Evolutionary conservation across 495 filamentous ascomycete genomes (phyloP), one percentile per base, ranked within the genome.

Genomic region (Barbatosphaeria neglecta): DNA sequence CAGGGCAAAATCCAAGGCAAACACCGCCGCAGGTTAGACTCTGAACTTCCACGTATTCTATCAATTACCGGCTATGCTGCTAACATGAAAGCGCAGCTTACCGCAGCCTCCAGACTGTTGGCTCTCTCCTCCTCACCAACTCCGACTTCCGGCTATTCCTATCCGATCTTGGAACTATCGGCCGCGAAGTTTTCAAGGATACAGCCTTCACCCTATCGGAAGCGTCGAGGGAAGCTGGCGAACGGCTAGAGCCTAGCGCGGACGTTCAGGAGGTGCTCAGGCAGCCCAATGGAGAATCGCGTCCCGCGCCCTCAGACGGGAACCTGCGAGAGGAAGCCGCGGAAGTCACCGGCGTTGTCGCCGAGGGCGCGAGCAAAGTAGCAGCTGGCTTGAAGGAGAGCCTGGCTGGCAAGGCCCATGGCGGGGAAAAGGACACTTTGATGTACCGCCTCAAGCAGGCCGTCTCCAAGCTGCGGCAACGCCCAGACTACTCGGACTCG

Each of bases 121-220:
- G 86, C 9, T 82, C 77, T 41, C 72, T 97, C 6, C 76, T 95
- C 1, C 66, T 97, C 19, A 88, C 84, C 15, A 97, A 97, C 59
- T 78, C 84, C 3, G 89, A 95, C 54, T 95, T 97, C 61, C 79
- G 90, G 17, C 65, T 87, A 15, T 90, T 97, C 53, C 74, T 95
- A 22, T 75, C 80, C n/a, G 90, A 97, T 55, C 63, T 95, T 23
- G 80, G 79, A 35, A 77, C 81, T 0, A 75, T 97, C 46, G 84
- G 81, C 10, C 78, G 86, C 8, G 84, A 94, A 59, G 80, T 97
- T 22, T 90, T 97, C 56, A 77, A 78, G 47, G 90, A 95, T 52
- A 89, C 90, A 1, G 86, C 87, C 0, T 81, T 86, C 40, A 82
- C 81, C 0, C 56, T 92, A 9, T 87, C 88, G 2, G 69, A 74